Base-by-base conservation (phyloP, 2,329 filamentous ascomycete species). In the Ceratocystis smalleyi region DNA sequence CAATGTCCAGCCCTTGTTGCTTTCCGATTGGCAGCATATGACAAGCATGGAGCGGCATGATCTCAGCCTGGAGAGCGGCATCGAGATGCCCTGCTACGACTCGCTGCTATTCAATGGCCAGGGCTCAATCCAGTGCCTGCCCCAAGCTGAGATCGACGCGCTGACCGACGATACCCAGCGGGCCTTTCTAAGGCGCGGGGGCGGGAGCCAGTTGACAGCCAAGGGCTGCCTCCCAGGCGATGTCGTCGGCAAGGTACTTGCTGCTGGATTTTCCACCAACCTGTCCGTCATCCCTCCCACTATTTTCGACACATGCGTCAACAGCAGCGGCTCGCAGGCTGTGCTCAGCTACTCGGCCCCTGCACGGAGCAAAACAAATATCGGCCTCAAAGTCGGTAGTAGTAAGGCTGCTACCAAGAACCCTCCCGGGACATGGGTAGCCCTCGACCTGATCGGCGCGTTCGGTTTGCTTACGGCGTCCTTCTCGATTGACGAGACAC, bases 41-140 rank as follows among this genome's bases (percentile, higher is more conserved):
- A 80, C 79, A 0, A 84, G 81, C 0, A 70, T 75, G 2, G 72
- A 80, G 49, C 75, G 73, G 59, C 75, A 72, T 73, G 73, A 78
- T 3, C 74, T 79, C 17, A 75, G 78, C 2, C 43, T 74, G 0
- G 74, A 71, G 0, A 73, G 79, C 1, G 75, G 75, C 3, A 72
- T 81, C 7, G 79, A 82, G 64, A 75, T 75, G 24, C 74, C 77
- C 0, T 86, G 84, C 73, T 81, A 81, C 67, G 83, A 85, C 69
- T 78, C 82, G 0, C 73, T 87, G 15, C 72, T 86, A 10, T 75
- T 86, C 61, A 86, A 87, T 65, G 84, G 84, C 27, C 81, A 83
- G 68, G 83, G 83, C 2, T 74, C 75, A 1, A 78, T 82, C 0
- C 72, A 78, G 59, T 85, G 83, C 69, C 74, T 79, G 49, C 70